Percentiles rank a stretch among this genome's conserved stretches.
Evolutionary conservation across 139 green algal genomes (phyloP).

Genomic region (Micractinium conductrix): DNA sequence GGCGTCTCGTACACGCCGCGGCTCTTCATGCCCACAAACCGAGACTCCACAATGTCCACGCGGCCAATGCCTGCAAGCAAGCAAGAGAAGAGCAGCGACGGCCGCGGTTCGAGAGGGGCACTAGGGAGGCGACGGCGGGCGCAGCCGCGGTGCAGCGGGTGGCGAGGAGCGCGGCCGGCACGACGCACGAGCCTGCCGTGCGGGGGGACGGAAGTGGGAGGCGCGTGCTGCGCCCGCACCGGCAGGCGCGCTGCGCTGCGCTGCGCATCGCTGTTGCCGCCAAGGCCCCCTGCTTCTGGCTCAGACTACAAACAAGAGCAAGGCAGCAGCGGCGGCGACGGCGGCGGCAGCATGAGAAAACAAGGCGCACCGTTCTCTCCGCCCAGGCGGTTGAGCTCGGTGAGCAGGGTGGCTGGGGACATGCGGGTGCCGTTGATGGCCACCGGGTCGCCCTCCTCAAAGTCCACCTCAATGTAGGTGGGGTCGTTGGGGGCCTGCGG

Average conservation of each 20-base stretch:
- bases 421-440: constrained; percentile 89
- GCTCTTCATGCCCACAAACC: constrained; percentile 97
- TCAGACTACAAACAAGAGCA: no score
- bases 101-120: no score
- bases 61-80: constrained; percentile 75
- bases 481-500: constrained; percentile 85
- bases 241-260: no score
- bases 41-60: constrained; percentile 97
- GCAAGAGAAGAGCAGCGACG: not conserved
- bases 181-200: no score
- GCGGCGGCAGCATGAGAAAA: no score
- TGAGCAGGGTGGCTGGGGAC: constrained; percentile 90
- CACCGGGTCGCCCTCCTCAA: constrained; percentile 97
- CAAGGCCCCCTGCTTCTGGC: no score
- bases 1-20: constrained; percentile 99
- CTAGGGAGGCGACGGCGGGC: no score
- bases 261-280: no score
- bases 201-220: not conserved
- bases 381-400: constrained; percentile 92
- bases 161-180: no score
- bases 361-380: constrained; percentile 55
- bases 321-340: no score
- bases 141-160: no score
- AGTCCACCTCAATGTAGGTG: constrained; percentile 95
- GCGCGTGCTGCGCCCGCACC: not conserved